Evolutionary conservation across 2,329 filamentous ascomycete species (phyloP), one percentile per base, ranked within the genome.

Genomic region (Emmonsia crescens): DNA sequence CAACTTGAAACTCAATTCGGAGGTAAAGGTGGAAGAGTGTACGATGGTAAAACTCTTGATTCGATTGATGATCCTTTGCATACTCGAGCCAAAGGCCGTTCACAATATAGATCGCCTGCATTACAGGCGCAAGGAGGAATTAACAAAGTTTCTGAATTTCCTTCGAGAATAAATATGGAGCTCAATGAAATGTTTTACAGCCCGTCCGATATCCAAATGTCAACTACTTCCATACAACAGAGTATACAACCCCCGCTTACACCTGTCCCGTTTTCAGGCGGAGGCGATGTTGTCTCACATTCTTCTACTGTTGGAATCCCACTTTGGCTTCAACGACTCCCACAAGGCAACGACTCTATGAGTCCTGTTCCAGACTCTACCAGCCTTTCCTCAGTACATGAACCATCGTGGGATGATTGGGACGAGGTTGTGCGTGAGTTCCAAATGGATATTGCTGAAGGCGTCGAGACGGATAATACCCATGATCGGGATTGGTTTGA

Each of bases 1-100:
- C 70, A 72, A 55, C 64, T 71, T 36, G 62, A 68, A 33, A 31
- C 61, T 46, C 66, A 67, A 5, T 66, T 66, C 40, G 68, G 66
- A 48, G 14, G 27, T 49, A 21, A 14, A 46, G n/a, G 21, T n/a
- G 36, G 12, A 29, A 19, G 19, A 24, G 8, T 24, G 6, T 24
- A 27, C 21, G 29, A 33, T 36, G 21, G 19, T 16, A 12, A 6
- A 19, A 44, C 40, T 12, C 44, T 31, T 29, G 10, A 5, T 9
- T 48, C 59, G 51, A 57, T 33, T 12, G 16, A 33, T 40, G 38
- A 46, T 46, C 33, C 31, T 38, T 36, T 38, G 29, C 33, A 24
- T 10, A 5, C n/a, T 16, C 52, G 33, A 40, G 8, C 52, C 29
- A 10, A 51, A 51, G 5, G 24, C 16, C 12, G 27, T 51, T 29